phyloP scores from a whole-genome alignment of 2,329 filamentous ascomycete species.

The Sporothrix protearum region DNA sequence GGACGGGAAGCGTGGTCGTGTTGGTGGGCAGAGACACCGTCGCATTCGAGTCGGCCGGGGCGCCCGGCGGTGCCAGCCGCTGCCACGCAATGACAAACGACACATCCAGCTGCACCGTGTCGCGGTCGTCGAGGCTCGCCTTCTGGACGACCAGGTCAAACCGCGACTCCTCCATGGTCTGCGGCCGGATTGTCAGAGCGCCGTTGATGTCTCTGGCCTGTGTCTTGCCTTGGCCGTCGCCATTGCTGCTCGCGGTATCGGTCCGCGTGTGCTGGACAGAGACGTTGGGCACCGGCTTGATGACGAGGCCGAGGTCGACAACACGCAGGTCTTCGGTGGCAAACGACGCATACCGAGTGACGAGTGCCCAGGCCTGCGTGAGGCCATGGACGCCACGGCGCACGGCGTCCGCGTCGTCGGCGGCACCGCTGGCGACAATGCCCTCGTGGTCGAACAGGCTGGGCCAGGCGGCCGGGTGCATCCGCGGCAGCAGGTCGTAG shows the following conservation, averaged over 20 bases:
- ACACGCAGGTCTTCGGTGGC: slow-evolving; percentile 68
- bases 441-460: slow-evolving; percentile 70
- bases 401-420: slow-evolving; percentile 16
- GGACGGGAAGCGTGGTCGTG: slow-evolving; percentile 68
- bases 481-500: slow-evolving; percentile 77
- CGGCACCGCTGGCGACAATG: slow-evolving; percentile 35
- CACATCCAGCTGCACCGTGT: slow-evolving; percentile 69
- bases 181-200: slow-evolving; percentile 53
- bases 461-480: slow-evolving; percentile 79
- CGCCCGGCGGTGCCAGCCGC: slow-evolving; percentile 43
- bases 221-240: background rate
- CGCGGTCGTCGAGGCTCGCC: slow-evolving; percentile 73
- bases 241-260: slow-evolving; percentile 40
- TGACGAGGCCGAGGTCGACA: slow-evolving; percentile 55
- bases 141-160: slow-evolving; percentile 77
- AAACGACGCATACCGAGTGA: slow-evolving; percentile 72
- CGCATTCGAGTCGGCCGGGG: background rate
- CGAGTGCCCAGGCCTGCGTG: slow-evolving; percentile 75
- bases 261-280: slow-evolving; percentile 50
- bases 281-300: slow-evolving; percentile 52
- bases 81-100: slow-evolving; percentile 75
- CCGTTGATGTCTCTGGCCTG: background rate
- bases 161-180: slow-evolving; percentile 65
- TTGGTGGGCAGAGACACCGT: slow-evolving; percentile 41
- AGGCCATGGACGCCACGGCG: slow-evolving; percentile 54